phyloP scores from a whole-genome alignment of 768 basidiomycete genomes.

The Suillus plorans region DNA sequence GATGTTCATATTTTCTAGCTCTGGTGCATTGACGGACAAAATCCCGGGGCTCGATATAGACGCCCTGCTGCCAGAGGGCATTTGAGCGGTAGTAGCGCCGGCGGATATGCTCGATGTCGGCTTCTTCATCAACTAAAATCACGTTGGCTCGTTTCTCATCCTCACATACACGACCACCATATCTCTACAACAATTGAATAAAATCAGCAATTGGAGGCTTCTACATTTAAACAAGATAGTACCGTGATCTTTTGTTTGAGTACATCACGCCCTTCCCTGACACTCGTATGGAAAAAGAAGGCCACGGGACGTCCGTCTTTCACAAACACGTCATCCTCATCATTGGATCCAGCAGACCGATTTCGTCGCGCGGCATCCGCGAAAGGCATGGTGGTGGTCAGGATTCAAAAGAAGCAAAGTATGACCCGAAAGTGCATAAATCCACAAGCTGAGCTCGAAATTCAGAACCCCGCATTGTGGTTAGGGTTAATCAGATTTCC shows the following conservation, averaged over 20 bases:
- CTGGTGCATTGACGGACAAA: constrained; percentile 27
- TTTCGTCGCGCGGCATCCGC: constrained; percentile 6
- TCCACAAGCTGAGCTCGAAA: constrained; percentile 10
- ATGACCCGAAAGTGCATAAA: not conserved
- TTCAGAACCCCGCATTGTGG: constrained; percentile 29
- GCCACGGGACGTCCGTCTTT: constrained; percentile 22
- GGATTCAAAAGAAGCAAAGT: not conserved
- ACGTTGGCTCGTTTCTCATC: constrained; percentile 22
- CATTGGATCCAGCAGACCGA: not conserved
- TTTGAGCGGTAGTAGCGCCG: constrained; percentile 24
- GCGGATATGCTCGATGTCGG: constrained; percentile 24
- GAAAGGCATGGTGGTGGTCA: not conserved
- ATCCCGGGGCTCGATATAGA: constrained; percentile 24
- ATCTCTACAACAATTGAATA: constrained; percentile 9
- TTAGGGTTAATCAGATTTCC: constrained; percentile 21
- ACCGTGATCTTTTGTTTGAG: constrained; percentile 25
- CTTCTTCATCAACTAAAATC: constrained; percentile 30
- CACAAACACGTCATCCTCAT: constrained; percentile 18
- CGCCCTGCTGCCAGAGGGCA: constrained; percentile 13
- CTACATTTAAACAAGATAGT: not conserved
- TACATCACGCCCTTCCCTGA: constrained; percentile 19
- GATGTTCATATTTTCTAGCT: constrained; percentile 15
- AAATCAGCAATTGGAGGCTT: not conserved
- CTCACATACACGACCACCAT: constrained; percentile 20
- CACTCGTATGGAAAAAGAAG: constrained; percentile 29